Evolutionary conservation across 805 yeast species (phyloP).

Genomic region (Metschnikowia cerradonensis): DNA sequence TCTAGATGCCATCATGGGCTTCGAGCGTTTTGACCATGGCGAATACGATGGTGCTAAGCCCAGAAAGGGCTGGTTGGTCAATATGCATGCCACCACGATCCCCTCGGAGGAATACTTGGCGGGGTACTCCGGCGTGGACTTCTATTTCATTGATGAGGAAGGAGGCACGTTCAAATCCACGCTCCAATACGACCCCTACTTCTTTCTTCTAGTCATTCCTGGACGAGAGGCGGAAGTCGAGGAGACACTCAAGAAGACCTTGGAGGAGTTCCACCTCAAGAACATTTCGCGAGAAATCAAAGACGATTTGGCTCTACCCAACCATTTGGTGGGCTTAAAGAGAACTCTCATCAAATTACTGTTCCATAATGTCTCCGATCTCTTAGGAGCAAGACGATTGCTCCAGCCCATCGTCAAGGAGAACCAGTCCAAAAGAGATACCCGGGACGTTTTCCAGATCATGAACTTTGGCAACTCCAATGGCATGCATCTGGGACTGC

Average conservation of each 20-base stretch:
- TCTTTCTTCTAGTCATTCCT: conserved; percentile 62
- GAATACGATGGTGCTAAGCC: conserved; percentile 47
- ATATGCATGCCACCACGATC: conserved; percentile 85
- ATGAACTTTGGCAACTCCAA: conserved; percentile 40
- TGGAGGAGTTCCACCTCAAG: conserved; percentile 61
- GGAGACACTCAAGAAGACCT: conserved; percentile 65
- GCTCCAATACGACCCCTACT: conserved; percentile 80
- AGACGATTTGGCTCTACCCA: conserved; percentile 79
- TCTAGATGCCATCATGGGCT: conserved; percentile 83
- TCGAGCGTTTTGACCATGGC: conserved; percentile 71
- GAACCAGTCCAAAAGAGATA: conserved; percentile 58
- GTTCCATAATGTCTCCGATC: conserved; percentile 72
- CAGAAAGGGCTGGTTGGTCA: conserved; percentile 84
- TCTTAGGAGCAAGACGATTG: conserved; percentile 67
- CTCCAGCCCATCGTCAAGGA: conserved; percentile 66
- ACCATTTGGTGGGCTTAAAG: conserved; percentile 78
- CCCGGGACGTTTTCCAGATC: conserved; percentile 63
- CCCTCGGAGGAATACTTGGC: conserved; percentile 52
- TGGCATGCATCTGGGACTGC: conserved; percentile 7
- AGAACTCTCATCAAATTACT: conserved; percentile 60
- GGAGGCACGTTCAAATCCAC: conserved; percentile 94
- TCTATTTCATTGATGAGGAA: conserved; percentile 90
- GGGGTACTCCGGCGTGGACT: conserved; percentile 90
- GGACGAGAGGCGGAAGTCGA: conserved; percentile 74
- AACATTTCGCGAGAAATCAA: conserved; percentile 51